Evolutionary conservation across 495 filamentous ascomycete genomes (phyloP).

Genomic region (Clavariopsis aquatica): DNA sequence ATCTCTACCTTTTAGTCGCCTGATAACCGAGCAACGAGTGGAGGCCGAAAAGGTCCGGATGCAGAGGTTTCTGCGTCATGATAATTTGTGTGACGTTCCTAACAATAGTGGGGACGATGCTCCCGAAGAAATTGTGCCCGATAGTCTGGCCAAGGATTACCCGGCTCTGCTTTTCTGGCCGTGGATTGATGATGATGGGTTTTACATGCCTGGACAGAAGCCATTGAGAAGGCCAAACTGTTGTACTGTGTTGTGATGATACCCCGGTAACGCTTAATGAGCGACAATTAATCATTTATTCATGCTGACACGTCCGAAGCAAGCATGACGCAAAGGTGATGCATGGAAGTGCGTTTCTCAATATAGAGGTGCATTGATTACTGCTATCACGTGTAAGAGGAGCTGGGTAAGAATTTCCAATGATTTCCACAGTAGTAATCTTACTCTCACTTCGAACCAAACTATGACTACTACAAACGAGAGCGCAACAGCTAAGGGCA

Average conservation of each 20-base stretch:
- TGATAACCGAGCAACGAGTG: neutral
- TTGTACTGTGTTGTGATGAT: slow-evolving; percentile 7
- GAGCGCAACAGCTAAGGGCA: too few species aligned
- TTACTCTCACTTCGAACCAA: too few species aligned
- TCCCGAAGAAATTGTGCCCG: slow-evolving; percentile 18
- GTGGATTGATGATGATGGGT: slow-evolving; percentile 8
- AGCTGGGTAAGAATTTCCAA: too few species aligned
- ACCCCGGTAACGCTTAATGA: neutral
- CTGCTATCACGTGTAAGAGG: too few species aligned
- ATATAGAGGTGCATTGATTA: too few species aligned
- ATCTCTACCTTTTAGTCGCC: too few species aligned
- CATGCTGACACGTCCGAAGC: neutral
- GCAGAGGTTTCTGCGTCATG: neutral
- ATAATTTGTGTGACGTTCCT: neutral
- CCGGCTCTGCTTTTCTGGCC: slow-evolving; percentile 20
- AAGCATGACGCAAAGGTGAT: too few species aligned
- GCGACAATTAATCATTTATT: neutral
- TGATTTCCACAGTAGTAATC: too few species aligned
- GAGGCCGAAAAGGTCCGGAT: neutral
- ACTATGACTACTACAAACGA: too few species aligned
- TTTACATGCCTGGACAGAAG: neutral
- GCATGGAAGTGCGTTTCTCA: too few species aligned
- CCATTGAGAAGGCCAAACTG: neutral
- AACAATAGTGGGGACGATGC: neutral
- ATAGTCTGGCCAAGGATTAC: slow-evolving; percentile 17